Evolutionary conservation across 106 monocot species (phyloP).

Genomic region (Dendrobium nobile): DNA sequence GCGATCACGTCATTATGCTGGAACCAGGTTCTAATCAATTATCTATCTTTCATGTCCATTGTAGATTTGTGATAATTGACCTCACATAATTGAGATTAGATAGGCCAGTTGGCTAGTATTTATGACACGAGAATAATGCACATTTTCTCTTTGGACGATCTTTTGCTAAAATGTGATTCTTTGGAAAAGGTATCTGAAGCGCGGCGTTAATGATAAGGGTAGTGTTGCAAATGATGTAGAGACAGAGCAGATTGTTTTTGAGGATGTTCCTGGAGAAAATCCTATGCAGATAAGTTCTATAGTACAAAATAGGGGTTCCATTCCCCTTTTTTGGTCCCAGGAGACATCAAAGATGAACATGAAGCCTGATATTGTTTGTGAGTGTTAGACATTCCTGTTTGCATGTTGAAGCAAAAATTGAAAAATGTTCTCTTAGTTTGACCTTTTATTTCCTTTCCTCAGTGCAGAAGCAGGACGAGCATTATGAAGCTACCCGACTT

Average conservation of each 20-base stretch:
- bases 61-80: not conserved
- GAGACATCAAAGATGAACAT: conserved; percentile 83
- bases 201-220: conserved; percentile 91
- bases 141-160: not conserved
- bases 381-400: conserved; percentile 16
- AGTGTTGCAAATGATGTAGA: conserved; percentile 99
- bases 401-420: not conserved
- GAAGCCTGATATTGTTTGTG: conserved; percentile 95
- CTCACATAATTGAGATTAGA: not conserved
- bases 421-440: not conserved
- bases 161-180: not conserved
- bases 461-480: conserved; percentile 75
- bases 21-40: conserved; percentile 61
- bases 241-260: conserved; percentile 91
- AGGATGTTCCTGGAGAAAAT: conserved; percentile 36
- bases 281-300: conserved; percentile 79
- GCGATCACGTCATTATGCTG: conserved; percentile 92
- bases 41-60: conserved; percentile 2
- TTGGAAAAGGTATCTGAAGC: conserved; percentile 72
- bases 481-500: conserved; percentile 88
- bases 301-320: conserved; percentile 95
- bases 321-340: conserved; percentile 97
- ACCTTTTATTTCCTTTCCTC: conserved; percentile 19
- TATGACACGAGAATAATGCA: not conserved
- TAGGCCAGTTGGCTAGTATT: not conserved